Evolutionary conservation across 2,329 filamentous ascomycete species (phyloP).

Genomic region (Hypoxylon rubiginosum): DNA sequence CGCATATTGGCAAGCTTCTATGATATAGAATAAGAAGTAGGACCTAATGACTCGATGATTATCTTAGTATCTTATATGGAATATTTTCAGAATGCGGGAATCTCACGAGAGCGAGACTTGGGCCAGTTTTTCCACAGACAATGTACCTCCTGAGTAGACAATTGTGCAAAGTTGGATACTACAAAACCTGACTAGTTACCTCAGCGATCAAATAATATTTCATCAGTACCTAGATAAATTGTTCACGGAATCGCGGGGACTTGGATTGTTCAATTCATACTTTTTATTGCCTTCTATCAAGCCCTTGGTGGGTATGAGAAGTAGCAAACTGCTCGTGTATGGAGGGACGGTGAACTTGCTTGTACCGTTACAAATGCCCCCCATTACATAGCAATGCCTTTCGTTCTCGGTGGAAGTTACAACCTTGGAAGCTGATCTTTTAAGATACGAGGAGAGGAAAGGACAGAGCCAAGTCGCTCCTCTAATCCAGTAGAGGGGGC

Average conservation of each 20-base stretch:
- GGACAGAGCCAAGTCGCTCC: background rate
- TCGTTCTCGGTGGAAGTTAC: background rate
- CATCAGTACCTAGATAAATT: background rate
- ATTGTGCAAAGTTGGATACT: background rate
- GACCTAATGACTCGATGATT: no score
- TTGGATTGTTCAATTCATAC: background rate
- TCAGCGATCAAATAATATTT: background rate
- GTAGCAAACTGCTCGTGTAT: background rate
- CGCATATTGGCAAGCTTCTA: no score
- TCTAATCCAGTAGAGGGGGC: background rate
- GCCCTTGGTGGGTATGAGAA: background rate
- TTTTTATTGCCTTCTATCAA: background rate
- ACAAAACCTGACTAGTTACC: background rate
- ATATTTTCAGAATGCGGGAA: no score
- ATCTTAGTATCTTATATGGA: no score
- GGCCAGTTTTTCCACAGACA: no score
- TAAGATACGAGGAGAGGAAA: background rate
- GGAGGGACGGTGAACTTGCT: background rate
- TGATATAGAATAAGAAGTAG: no score
- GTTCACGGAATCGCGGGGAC: background rate
- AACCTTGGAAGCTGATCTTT: background rate
- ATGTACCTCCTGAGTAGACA: background rate
- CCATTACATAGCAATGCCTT: background rate
- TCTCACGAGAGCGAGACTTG: no score
- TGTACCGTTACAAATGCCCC: background rate